These are phyloP conservation scores for Liquidambar formosana DNA, from an alignment of 164 flowering plant species.

Conservation along the genomic window DNA sequence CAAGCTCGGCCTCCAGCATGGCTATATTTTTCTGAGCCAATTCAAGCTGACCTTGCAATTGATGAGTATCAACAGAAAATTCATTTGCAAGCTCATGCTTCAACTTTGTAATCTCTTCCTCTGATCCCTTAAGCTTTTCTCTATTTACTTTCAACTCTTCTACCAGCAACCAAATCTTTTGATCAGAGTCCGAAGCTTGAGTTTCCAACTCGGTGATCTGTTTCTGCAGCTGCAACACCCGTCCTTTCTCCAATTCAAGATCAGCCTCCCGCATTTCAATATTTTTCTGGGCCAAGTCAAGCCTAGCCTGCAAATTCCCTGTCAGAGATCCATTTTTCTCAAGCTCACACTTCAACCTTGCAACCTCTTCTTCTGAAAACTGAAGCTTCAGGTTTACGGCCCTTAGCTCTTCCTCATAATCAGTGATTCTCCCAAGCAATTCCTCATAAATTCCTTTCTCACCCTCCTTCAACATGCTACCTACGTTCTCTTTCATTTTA, in stretches of 20 bases:
- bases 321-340: conserved; percentile 15
- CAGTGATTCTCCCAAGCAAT: conserved; percentile 10
- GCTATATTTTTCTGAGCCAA: conserved; percentile 13
- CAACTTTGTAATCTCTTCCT: conserved; percentile 20
- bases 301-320: conserved; percentile 13
- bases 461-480: background rate
- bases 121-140: conserved; percentile 15
- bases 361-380: conserved; percentile 29
- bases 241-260: conserved; percentile 20
- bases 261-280: conserved; percentile 18
- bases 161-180: conserved; percentile 8
- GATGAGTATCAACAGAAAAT: background rate
- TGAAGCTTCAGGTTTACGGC: conserved; percentile 19
- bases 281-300: conserved; percentile 15
- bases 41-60: conserved; percentile 18
- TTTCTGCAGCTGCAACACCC: conserved; percentile 19
- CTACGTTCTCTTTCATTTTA: conserved; percentile 11
- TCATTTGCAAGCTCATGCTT: conserved; percentile 10
- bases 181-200: conserved; percentile 12
- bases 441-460: conserved; percentile 17
- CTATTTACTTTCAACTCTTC: conserved; percentile 18
- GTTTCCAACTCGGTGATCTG: conserved; percentile 19
- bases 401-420: conserved; percentile 27
- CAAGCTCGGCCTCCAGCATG: conserved; percentile 15
- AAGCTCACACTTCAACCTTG: conserved; percentile 20